Conservation (phyloP, 805 yeast genomes). For the Ascoidea rubescens region DNA sequence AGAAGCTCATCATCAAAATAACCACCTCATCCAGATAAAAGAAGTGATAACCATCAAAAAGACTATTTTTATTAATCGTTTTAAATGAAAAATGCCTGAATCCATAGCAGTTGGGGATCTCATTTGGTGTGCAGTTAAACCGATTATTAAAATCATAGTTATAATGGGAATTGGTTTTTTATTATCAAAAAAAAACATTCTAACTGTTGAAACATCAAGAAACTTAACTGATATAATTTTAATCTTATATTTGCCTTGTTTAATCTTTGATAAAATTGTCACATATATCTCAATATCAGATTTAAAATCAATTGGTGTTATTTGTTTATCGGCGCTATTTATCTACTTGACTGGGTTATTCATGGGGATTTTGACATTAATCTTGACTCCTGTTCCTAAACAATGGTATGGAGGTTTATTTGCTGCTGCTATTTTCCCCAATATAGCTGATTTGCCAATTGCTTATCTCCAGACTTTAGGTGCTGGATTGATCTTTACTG, state of each 20-base stretch:
- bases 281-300: slow-evolving; percentile 51
- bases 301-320: slow-evolving; percentile 56
- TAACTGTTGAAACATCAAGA: slow-evolving; percentile 53
- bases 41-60: too few species aligned
- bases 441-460: slow-evolving; percentile 72
- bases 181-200: slow-evolving; percentile 47
- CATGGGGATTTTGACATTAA: slow-evolving; percentile 25
- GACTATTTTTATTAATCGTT: not conserved
- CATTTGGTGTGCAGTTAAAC: slow-evolving; percentile 70
- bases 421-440: slow-evolving; percentile 64
- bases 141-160: slow-evolving; percentile 71
- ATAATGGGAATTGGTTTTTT: slow-evolving; percentile 54
- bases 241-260: slow-evolving; percentile 56
- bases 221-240: slow-evolving; percentile 60
- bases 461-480: slow-evolving; percentile 70
- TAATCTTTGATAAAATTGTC: slow-evolving; percentile 64
- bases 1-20: too few species aligned
- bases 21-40: too few species aligned
- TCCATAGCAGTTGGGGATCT: slow-evolving; percentile 37
- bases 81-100: not conserved
- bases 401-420: slow-evolving; percentile 67
- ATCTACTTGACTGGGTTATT: slow-evolving; percentile 31
- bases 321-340: slow-evolving; percentile 32
- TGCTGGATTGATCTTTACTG: slow-evolving; percentile 41
- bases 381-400: slow-evolving; percentile 47